Conservation (phyloP, 78 protist genomes). For the Dictyostelium firmibasis region DNA sequence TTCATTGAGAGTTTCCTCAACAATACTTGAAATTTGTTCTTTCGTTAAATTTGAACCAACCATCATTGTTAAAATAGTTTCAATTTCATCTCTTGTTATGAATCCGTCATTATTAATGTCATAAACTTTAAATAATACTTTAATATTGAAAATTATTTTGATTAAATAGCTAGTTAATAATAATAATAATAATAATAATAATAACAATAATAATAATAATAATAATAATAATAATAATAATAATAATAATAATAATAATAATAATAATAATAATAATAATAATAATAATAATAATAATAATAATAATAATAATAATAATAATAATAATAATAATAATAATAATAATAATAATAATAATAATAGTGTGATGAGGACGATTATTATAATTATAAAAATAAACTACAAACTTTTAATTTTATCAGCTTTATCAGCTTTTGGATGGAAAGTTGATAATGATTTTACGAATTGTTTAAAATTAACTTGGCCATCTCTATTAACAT, state of each 20-base stretch:
- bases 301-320: too few species aligned
- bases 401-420: conserved; percentile 78
- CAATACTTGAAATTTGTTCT: conserved; percentile 74
- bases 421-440: conserved; percentile 55
- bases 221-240: too few species aligned
- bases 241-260: too few species aligned
- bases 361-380: too few species aligned
- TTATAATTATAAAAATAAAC: neutral
- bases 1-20: conserved; percentile 81
- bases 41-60: conserved; percentile 73
- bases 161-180: too few species aligned
- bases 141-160: neutral
- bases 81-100: conserved; percentile 69
- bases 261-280: too few species aligned
- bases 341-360: too few species aligned
- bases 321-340: too few species aligned
- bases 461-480: conserved; percentile 83
- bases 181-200: too few species aligned
- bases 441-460: conserved; percentile 72
- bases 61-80: conserved; percentile 76
- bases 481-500: conserved; percentile 61
- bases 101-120: conserved; percentile 82
- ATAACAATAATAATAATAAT: too few species aligned
- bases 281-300: too few species aligned
- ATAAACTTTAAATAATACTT: conserved; percentile 76